Conservation (phyloP, 2,329 filamentous ascomycete species). For the Epichloe amarillans region DNA sequence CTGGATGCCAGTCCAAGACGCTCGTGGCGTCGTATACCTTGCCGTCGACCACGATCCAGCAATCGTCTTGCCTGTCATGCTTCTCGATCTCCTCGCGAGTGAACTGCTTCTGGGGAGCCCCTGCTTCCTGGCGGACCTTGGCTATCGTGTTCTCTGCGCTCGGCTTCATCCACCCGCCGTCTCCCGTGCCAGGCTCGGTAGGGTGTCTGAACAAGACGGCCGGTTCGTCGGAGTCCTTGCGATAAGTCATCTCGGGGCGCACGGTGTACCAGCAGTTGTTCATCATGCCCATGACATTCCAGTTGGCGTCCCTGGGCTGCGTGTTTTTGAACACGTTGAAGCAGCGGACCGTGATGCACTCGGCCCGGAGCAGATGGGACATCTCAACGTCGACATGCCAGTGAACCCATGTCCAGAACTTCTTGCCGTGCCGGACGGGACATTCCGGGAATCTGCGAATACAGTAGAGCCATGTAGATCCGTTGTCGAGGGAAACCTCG, state of each 20-base stretch:
- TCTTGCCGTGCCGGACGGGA: conserved; percentile 36
- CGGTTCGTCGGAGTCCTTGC: conserved; percentile 16
- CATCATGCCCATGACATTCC: conserved; percentile 42
- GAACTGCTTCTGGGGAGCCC: conserved; percentile 36
- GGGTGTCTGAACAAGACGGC: conserved; percentile 33
- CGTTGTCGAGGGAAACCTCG: conserved; percentile 33
- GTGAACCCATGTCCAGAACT: conserved; percentile 40
- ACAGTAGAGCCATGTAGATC: conserved; percentile 25
- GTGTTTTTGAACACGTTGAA: conserved; percentile 38
- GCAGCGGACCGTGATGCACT: conserved; percentile 30
- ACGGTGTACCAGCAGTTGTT: conserved; percentile 39
- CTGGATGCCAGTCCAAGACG: conserved; percentile 35
- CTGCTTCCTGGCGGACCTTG: conserved; percentile 28
- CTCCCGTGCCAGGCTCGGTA: conserved; percentile 26
- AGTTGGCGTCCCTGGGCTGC: conserved; percentile 29
- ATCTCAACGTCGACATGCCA: conserved; percentile 37
- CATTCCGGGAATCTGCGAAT: conserved; percentile 28
- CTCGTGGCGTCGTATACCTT: conserved; percentile 37
- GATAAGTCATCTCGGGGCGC: conserved; percentile 23
- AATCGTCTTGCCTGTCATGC: conserved; percentile 32
- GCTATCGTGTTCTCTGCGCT: conserved; percentile 31
- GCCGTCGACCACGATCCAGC: conserved; percentile 39
- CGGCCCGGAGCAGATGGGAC: conserved; percentile 26
- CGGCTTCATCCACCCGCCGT: conserved; percentile 38
- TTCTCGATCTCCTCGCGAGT: conserved; percentile 40